Base-by-base conservation (phyloP, 202 grass and related monocot genomes). In the Thinopyrum obtusiflorum region DNA sequence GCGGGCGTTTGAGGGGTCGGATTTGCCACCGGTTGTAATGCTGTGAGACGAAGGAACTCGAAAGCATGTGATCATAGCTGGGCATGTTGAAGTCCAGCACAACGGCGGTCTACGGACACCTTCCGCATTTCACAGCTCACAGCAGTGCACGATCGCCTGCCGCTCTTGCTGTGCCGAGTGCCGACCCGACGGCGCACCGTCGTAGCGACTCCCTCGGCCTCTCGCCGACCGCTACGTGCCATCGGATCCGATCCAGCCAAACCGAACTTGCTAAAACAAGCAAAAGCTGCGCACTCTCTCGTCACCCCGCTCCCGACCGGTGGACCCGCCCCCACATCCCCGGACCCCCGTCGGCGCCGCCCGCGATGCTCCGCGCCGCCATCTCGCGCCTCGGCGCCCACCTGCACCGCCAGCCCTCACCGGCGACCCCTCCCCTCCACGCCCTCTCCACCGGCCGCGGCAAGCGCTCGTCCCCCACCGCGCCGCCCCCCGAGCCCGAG, bases 331-430 rank as follows among this genome's bases (percentile, higher is more conserved):
- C 29, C 40, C 53, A 40, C 53, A 27, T 18, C 68, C 28, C 87
- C 31, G 39, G 49, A 57, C 49, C 73, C 18, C 21, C 81, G 71
- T 29, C 65, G 82, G 75, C 68, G 15, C 26, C 79, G 33, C 35
- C 87, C 79, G 61, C 75, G 80, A 92, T 95, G 91, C 81, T 95
- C 60, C 83, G 84, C 68, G 73, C 83, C 51, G 66, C 83, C 76
- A 40, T 87, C 65, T 80, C 73, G 37, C 76, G 78, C 82, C 53
- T 89, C 40, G 84, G 90, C 59, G 60, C 84, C 60, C 61, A 47
- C 40, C 86, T 88, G 67, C 84, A n/a, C 59, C 69, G 28, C 78
- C 71, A 15, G 29, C 42, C 82, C 11, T 76, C 71, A 26, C 32
- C 53, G 46, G 6, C 66, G 10, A 53, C 42, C 12, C 82, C 71